Evolutionary conservation across 1,139 yeast genomes (phyloP), one percentile per base, ranked within the genome.

Genomic region (Suhomyces kunorum): DNA sequence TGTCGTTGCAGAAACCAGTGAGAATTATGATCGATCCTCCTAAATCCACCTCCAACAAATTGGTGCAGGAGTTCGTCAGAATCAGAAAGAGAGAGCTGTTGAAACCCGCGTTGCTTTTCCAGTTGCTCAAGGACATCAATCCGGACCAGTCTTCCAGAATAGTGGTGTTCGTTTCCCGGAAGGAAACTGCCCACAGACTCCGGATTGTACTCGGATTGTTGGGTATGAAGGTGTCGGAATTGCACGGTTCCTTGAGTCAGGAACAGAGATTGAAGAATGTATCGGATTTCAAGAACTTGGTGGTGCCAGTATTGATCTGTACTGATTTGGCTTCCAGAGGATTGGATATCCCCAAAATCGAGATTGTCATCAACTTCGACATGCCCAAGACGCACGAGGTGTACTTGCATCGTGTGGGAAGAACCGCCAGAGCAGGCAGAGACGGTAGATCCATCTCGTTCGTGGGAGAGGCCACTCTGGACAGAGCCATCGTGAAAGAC

Each of bases 241-340:
- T 92, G 42, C 98, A 94, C 63, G 98, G 99, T 51, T 81, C 96
- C 4, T 71, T 92, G 55, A 77, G 95, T 0, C 99, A 94, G 66
- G 98, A 94, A 49, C 98, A 92, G 64, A 90, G 99, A 72, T 71
- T 90, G 51, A 78, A 76, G 48, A 84, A 87, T 55, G 88, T 94
- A 28, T 84, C 82, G 12, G 85, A 81, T 47, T 92, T 92, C 69
- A 87, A 87, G 55, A 81, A 79, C 50, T 71, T 88, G 53, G 79
- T 80, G 11, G 95, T 88, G 20, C 96, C 98, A 2, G 83, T 92
- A 11, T 73, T 92, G 48, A 75, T 92, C 30, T 92, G 98, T 81
- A 94, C 99, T 1, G 99, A 94, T 75, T 78, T 92, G 62, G 98
- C 98, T 0, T 92, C 98, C 20, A 87, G 99, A 79, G 99, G 99